Evolutionary conservation across 139 green algal genomes (phyloP).

Genomic region (Closterium sp.): DNA sequence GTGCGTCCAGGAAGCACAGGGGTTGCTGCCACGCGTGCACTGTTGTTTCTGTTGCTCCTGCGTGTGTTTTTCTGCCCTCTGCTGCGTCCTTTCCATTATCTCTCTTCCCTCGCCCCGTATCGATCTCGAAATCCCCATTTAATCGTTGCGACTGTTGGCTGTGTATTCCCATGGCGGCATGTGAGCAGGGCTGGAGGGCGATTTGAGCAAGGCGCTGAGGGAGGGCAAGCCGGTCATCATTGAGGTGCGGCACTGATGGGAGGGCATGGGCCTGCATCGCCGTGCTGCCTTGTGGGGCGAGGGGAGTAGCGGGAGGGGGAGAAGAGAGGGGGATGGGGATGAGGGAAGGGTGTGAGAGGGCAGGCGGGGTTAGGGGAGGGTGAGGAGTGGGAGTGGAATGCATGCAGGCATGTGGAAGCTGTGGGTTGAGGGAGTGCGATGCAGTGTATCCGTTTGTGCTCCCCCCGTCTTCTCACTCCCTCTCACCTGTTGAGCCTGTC

Average conservation of each 20-base stretch:
- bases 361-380: background rate
- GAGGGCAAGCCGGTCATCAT: slow-evolving; percentile 93
- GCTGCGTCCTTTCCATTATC: no score
- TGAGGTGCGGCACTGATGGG: slow-evolving; percentile 39
- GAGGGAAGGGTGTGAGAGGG: background rate
- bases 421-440: background rate
- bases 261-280: background rate
- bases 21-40: no score
- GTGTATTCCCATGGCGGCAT: no score
- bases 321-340: background rate
- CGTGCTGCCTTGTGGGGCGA: background rate
- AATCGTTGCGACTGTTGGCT: no score
- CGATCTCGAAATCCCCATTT: no score
- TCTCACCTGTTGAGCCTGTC: no score
- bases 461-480: no score
- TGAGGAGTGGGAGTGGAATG: background rate
- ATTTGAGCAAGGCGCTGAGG: slow-evolving; percentile 75
- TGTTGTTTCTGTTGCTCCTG: no score
- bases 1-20: no score
- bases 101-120: no score
- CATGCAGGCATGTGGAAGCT: background rate
- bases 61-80: no score
- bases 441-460: background rate
- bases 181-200: slow-evolving; percentile 73
- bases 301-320: background rate